Percentiles rank a stretch among this genome's conserved stretches.
Conservation (phyloP, 129 eudicot genomes). For the Calendula officinalis region DNA sequence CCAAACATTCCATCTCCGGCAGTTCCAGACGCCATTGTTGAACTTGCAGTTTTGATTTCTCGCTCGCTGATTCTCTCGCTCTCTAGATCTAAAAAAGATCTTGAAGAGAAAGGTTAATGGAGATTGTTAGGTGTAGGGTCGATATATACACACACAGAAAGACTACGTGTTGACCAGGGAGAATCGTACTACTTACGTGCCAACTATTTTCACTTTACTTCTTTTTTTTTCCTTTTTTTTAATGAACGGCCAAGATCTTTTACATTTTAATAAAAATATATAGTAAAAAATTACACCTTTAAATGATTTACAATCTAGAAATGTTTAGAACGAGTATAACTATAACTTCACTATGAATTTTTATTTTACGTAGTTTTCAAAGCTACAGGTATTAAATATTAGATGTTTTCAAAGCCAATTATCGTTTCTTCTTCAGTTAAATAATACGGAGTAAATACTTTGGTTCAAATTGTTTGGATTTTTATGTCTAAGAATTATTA, state of each 20-base stretch:
- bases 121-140: not conserved
- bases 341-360: no score
- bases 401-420: no score
- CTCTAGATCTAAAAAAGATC: constrained; percentile 29
- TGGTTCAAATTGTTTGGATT: no score
- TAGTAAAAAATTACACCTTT: no score
- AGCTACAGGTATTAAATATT: no score
- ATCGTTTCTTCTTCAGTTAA: no score
- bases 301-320: no score
- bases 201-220: constrained; percentile 2
- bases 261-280: no score
- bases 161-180: constrained; percentile 30
- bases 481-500: no score
- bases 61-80: not conserved
- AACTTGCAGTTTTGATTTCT: not conserved
- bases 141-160: constrained; percentile 2
- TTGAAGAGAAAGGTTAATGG: constrained; percentile 16
- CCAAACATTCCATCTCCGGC: constrained; percentile 37
- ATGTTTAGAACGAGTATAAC: no score
- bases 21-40: constrained; percentile 41
- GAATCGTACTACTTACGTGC: constrained; percentile 15
- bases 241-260: constrained; percentile 1
- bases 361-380: no score
- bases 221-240: not conserved
- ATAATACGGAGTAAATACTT: no score